Conservation (phyloP, 2,329 filamentous ascomycete species). For the Aspergillus terreus region DNA sequence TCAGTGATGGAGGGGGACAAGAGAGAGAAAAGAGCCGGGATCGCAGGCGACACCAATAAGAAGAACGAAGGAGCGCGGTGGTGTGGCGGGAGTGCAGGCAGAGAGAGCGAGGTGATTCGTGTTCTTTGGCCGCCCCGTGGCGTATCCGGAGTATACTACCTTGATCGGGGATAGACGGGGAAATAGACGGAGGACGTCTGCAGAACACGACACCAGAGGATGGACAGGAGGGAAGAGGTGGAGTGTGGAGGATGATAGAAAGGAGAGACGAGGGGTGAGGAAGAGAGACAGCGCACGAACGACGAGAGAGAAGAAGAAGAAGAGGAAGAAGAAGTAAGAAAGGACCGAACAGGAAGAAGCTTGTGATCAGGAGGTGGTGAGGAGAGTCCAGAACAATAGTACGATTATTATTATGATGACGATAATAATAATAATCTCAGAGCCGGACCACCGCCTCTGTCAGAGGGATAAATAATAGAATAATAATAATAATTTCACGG, state of each 20-base stretch:
- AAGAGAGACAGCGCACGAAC: conserved; percentile 1
- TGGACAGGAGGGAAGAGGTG: conserved; percentile 1
- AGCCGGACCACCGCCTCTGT: too few species aligned
- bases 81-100: conserved; percentile 13
- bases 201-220: background rate
- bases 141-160: conserved; percentile 5
- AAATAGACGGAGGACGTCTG: conserved; percentile 3
- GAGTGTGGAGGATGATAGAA: conserved; percentile 3
- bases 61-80: conserved; percentile 7
- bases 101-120: conserved; percentile 6
- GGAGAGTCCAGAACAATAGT: conserved; percentile 4
- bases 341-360: conserved; percentile 1
- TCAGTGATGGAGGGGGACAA: conserved; percentile 19
- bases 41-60: conserved; percentile 9
- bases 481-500: background rate
- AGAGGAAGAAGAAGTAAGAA: background rate
- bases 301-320: conserved; percentile 5
- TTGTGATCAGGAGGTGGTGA: conserved; percentile 4
- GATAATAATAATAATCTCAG: too few species aligned
- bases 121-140: conserved; percentile 9
- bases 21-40: conserved; percentile 1
- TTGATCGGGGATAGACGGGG: conserved; percentile 7
- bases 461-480: conserved; percentile 2
- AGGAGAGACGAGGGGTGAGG: conserved; percentile 6
- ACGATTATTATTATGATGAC: background rate